Evolutionary conservation across 2,329 filamentous ascomycete species (phyloP).

Genomic region (Grosmannia huntii): DNA sequence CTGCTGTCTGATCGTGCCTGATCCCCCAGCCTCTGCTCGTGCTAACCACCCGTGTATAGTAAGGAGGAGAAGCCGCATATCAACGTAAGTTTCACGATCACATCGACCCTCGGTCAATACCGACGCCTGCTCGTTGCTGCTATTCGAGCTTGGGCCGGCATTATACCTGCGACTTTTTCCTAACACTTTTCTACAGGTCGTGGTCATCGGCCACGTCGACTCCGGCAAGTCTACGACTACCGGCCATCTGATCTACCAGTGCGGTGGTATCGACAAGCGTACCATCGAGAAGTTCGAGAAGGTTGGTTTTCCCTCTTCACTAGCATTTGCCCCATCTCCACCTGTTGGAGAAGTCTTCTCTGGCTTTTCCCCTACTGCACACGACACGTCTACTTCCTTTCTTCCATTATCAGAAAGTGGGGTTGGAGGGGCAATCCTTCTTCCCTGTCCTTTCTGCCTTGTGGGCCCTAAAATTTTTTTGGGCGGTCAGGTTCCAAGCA

Average conservation of each 20-base stretch:
- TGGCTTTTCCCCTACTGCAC: slow-evolving; percentile 14
- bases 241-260: slow-evolving; percentile 99
- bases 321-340: background rate
- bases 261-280: slow-evolving; percentile 99
- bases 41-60: slow-evolving; percentile 36
- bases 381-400: slow-evolving; percentile 1
- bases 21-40: background rate
- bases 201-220: slow-evolving; percentile 71
- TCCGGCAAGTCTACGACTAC: slow-evolving; percentile 97
- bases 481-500: background rate
- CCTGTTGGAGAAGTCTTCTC: too few relatives aligned
- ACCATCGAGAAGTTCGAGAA: slow-evolving; percentile 99
- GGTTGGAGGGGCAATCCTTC: slow-evolving; percentile 10
- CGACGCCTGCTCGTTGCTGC: too few relatives aligned
- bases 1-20: background rate
- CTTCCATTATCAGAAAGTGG: slow-evolving; percentile 9
- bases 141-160: background rate
- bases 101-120: too few relatives aligned
- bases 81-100: slow-evolving; percentile 40
- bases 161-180: slow-evolving; percentile 7
- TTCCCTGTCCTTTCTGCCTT: slow-evolving; percentile 12
- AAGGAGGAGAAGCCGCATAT: slow-evolving; percentile 94
- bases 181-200: slow-evolving; percentile 9
- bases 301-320: slow-evolving; percentile 42
- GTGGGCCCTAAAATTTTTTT: slow-evolving; percentile 7